Conservation (phyloP, 805 yeast species). For the Millerozyma miso region DNA sequence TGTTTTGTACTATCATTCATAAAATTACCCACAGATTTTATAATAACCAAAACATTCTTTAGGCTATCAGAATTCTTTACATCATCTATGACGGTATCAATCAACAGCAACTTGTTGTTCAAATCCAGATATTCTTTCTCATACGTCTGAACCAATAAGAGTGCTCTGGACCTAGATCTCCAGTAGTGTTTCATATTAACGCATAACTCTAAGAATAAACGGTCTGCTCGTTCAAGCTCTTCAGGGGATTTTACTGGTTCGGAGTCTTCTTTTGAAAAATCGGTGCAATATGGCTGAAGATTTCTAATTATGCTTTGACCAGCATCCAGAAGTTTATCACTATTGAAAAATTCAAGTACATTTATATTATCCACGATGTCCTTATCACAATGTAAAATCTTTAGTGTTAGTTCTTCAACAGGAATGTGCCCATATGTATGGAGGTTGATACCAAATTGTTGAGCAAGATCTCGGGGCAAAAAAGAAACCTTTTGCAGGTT, state of each 20-base stretch:
- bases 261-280: conserved; percentile 48
- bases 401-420: conserved; percentile 64
- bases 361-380: conserved; percentile 67
- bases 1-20: conserved; percentile 94
- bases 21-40: conserved; percentile 88
- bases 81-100: conserved; percentile 71
- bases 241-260: conserved; percentile 60
- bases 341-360: conserved; percentile 79
- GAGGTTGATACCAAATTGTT: conserved; percentile 90
- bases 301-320: conserved; percentile 66
- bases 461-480: conserved; percentile 81
- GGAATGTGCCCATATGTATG: conserved; percentile 65
- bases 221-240: conserved; percentile 83
- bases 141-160: conserved; percentile 62
- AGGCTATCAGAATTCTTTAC: conserved; percentile 65
- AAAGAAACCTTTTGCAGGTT: conserved; percentile 37
- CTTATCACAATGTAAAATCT: conserved; percentile 69
- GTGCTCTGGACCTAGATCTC: conserved; percentile 85
- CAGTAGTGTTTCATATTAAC: conserved; percentile 85
- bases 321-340: conserved; percentile 70
- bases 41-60: conserved; percentile 72
- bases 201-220: conserved; percentile 75
- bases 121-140: conserved; percentile 78
- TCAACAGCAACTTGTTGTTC: conserved; percentile 55
- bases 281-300: conserved; percentile 75